Evolutionary conservation across 2,329 filamentous ascomycete genomes (phyloP), one percentile per base, ranked within the genome.

Genomic region (Thielaviopsis euricoi): DNA sequence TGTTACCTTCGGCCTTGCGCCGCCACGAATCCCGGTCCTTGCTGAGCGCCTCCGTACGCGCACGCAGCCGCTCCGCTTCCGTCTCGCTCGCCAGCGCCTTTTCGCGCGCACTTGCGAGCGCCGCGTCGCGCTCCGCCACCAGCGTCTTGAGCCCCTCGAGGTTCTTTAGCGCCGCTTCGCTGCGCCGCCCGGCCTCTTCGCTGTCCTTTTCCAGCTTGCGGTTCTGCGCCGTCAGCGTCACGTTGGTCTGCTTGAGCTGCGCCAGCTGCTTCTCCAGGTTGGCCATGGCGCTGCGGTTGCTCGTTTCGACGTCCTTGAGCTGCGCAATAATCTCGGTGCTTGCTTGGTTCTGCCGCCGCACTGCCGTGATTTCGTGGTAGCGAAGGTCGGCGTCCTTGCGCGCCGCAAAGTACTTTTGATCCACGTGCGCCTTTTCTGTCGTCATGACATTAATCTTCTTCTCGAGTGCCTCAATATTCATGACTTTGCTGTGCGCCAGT

Each of bases 351-450:
- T 97, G 90, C 61, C 82, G 77, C 61, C 89, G 83, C 59, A 96
- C 73, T 3, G 84, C 80, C 64, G 87, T 79, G 52, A 94, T 84
- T 71, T 97, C 91, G 60, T 80, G 77, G 59, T 89, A 85, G 55
- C 89, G 80, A 51, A 86, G 84, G 66, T 97, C 91, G 66, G 91
- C 94, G 64, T 90, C 86, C 68, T 95, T 96, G 76, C 95, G 89
- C 9, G 90, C 89, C 1, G 87, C 88, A 69, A 97, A 97, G 68
- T 95, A 98, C 71, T 97, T 97, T 67, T 97, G 91, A 66, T 98
- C 93, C 1, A 91, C 91, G 70, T 96, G 97, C 63, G 85, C 83
- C 73, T 98, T 98, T 71, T 98, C 89, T 0, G 89, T 87, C 48
- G 81, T 81, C 21, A 94, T 73, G 23, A 86, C 76, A 19, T 81